Evolutionary conservation across 2,329 filamentous ascomycete species (phyloP), one percentile per base, ranked within the genome.

Genomic region (Fusarium anguioides): DNA sequence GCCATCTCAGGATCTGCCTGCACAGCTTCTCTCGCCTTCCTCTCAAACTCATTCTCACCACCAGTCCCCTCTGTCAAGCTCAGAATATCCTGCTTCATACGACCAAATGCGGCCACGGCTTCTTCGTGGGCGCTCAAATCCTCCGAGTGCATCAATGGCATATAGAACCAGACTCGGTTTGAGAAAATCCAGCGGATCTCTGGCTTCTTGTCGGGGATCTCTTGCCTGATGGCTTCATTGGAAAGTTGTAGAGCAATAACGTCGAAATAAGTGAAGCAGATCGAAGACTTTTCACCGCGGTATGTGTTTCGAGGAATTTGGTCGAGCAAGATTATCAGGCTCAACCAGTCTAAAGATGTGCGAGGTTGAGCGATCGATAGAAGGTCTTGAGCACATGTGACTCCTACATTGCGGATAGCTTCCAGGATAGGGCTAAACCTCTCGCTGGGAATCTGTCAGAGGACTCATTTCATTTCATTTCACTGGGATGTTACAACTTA

Each of bases 241-340:
- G 81, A 72, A 8, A 89, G 72, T 3, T 82, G 77, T n/a, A 76
- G 75, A 0, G 84, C 80, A 4, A 90, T 75, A 8, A 81, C 81
- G 66, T 90, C 88, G 65, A 87, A 89, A 66, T 84, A 80, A 2
- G 59, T 76, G 70, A 89, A 90, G 12, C 84, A 75, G 4, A 83
- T 40, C 3, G 49, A 64, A 1, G 79, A 74, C 23, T 85, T 75
- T 1, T 79, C 76, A 1, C 80, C 82, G 15, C 89, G 86, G 76
- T 84, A 88, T 64, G 86, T 81, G 71, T 91, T 90, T 4, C 89
- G 83, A 0, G 88, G 81, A 39, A 90, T 80, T 71, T 91, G 88
- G 64, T 91, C 89, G 4, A 91, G 81, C 4, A 91, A 79, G 4
- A 91, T 68, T 7, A 87, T 69, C 0, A 90, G 73, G 41, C 81